Percentiles rank a stretch among this genome's conserved stretches.
Evolutionary conservation across 2,329 filamentous ascomycete species (phyloP).

Genomic region (Hortaea sp.): DNA sequence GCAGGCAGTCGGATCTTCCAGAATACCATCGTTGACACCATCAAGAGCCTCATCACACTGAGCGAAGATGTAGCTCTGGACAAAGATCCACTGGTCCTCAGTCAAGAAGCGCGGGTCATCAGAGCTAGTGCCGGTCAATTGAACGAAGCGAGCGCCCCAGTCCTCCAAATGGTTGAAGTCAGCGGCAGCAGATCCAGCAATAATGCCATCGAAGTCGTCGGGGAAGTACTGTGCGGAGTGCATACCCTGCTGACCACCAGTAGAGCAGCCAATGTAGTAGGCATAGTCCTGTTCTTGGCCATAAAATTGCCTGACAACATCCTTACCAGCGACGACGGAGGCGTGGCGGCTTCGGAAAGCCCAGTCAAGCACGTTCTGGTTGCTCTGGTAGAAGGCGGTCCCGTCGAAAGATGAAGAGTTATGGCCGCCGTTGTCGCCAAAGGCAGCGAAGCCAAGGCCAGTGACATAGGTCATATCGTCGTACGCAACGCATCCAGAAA

Average conservation of each 20-base stretch:
- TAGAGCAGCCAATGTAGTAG: constrained; percentile 40
- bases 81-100: constrained; percentile 29
- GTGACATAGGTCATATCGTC: constrained; percentile 24
- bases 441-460: constrained; percentile 23
- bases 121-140: constrained; percentile 29
- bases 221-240: constrained; percentile 37
- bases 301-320: constrained; percentile 29
- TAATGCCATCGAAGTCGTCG: constrained; percentile 40
- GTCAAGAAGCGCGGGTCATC: constrained; percentile 34
- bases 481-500: constrained; percentile 25
- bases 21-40: constrained; percentile 38
- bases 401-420: constrained; percentile 23
- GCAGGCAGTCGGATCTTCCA: constrained; percentile 38
- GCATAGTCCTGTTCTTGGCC: constrained; percentile 29
- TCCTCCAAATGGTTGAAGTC: constrained; percentile 35
- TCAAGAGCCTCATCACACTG: constrained; percentile 43
- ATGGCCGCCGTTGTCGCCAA: constrained; percentile 26
- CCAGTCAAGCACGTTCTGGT: constrained; percentile 24
- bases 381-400: constrained; percentile 16
- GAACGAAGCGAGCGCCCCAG: constrained; percentile 33
- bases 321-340: constrained; percentile 23
- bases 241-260: constrained; percentile 40
- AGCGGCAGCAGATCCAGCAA: constrained; percentile 35
- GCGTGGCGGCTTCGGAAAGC: constrained; percentile 23
- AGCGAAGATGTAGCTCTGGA: constrained; percentile 34